Base-by-base conservation (phyloP, 768 basidiomycete species). In the Panellus pusillus region DNA sequence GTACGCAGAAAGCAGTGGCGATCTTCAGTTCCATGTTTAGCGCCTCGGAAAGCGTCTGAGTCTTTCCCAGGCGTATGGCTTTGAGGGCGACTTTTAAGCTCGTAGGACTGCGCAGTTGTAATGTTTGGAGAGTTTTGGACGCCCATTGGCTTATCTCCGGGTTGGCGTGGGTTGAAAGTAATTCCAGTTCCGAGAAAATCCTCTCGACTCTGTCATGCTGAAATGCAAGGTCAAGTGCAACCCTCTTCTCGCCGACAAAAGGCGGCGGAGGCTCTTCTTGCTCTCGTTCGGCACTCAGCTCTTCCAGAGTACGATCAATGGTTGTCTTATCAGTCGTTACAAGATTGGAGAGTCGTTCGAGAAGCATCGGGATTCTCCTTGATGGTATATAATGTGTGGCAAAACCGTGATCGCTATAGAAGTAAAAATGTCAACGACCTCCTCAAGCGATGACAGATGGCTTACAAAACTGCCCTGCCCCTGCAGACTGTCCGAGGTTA, bases 371-470 rank as follows among this genome's bases (percentile, higher is more conserved):
- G 35, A 97, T 74, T 36, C 87, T 79, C 50, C 85, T 75, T 14
- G 91, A 87, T 9, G 92, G 84, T 48, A 98, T 81, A 64, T 79
- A 98, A 69, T 99, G 97, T 2, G 97, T 98, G 4, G 96, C 95
- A 63, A 98, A 79, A 29, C 97, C 96, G 63, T 86, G 83, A 58
- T 94, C 93, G 64, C 93, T 96, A 65, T 50, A 55, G 48, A 61
- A 35, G 7, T 44, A 44, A 11, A 8, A 19, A 39, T 27, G 62
- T 60, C 51, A 61, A 35, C 19, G 44, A 47, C 11, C 28, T 38
- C 12, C 5, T 37, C 44, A 42, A 35, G 43, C 32, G 44, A 52
- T 37, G 42, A 8, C 35, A 42, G 19, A 19, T 17, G 46, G 78
- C 91, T 75, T 62, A 93, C 93, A 91, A 96, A 43, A 89, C 91